Evolutionary conservation across 225 moss, liverwort and hornwort genomes (phyloP), one percentile per base, ranked within the genome.

Genomic region (Sphagnum contortum): DNA sequence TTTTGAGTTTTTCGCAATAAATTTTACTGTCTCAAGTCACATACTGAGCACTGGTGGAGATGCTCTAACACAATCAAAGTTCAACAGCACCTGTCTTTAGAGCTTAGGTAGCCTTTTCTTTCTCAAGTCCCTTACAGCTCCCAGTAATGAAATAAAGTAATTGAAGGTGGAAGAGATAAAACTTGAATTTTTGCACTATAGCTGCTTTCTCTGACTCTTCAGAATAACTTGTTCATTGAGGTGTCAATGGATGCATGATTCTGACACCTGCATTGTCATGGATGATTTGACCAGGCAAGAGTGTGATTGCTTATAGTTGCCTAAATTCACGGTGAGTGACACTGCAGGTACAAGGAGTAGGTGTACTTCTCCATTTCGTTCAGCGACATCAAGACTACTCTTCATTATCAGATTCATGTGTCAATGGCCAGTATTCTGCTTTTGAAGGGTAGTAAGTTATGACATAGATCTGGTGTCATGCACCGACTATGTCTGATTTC

Each of bases 281-380:
- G 29, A 29, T 29, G 29, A 29, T 29, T 29, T 29, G 29, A 29
- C 29, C 29, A 29, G 29, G 29, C 29, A 29, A 29, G 29, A 29
- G 29, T 57, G 2, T 57, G 55, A 6, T 11, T 59, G 7, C 45
- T 45, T 62, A 29, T 29, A 29, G 29, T 50, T 52, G 50, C 49
- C 9, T 29, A 29, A 29, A 9, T 13, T 11, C 62, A 91, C 92
- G 64, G 64, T 85, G 3, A 85, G 78, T 54, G 92, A 92, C 55
- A 81, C 81, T 49, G 73, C 81, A 58, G 87, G 83, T 52, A 87
- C 77, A 55, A 68, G 89, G 61, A 63, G 92, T 13, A 96, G 63
- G 90, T 92, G 92, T 90, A 96, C 55, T 96, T 92, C 69, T 96
- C 95, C 13, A 92, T 92, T 57, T 92, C 92, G 44, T 92, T 96